Percentiles rank a stretch among this genome's conserved stretches.
Conservation (phyloP, 1,284 basidiomycete genomes). For the Amylostereum areolatum region DNA sequence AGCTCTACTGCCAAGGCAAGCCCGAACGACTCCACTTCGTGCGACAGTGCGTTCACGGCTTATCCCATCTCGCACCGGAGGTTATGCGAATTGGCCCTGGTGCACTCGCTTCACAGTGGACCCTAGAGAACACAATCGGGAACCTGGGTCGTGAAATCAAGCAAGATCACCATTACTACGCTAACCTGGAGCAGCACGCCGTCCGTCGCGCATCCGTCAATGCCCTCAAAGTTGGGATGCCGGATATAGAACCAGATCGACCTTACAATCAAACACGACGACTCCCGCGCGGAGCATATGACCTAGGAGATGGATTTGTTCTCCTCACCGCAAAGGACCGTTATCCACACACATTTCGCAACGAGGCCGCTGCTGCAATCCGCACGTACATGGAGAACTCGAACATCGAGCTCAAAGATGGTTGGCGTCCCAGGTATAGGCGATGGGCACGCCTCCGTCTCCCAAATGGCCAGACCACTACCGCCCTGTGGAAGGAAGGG, state of each 20-base stretch:
- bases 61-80: conserved; percentile 24
- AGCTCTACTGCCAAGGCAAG: conserved; percentile 21
- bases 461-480: not conserved
- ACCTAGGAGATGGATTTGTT: not conserved
- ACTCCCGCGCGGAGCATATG: not conserved
- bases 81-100: conserved; percentile 20
- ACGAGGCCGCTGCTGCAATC: no score
- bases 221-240: conserved; percentile 21
- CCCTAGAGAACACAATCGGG: conserved; percentile 30
- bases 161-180: conserved; percentile 23
- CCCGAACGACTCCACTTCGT: conserved; percentile 25
- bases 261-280: no score
- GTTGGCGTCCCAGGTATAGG: not conserved
- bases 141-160: conserved; percentile 25
- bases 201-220: conserved; percentile 22
- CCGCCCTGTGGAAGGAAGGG: not conserved
- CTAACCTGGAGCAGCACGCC: conserved; percentile 23
- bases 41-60: conserved; percentile 23
- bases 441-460: not conserved
- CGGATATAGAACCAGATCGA: conserved; percentile 5
- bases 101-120: conserved; percentile 22
- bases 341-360: no score
- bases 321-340: not conserved
- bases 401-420: no score
- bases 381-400: no score